These are phyloP conservation scores for Nannochloropsis gaditana DNA, from an alignment of 108 stramenopile species.

Conservation along the genomic window DNA sequence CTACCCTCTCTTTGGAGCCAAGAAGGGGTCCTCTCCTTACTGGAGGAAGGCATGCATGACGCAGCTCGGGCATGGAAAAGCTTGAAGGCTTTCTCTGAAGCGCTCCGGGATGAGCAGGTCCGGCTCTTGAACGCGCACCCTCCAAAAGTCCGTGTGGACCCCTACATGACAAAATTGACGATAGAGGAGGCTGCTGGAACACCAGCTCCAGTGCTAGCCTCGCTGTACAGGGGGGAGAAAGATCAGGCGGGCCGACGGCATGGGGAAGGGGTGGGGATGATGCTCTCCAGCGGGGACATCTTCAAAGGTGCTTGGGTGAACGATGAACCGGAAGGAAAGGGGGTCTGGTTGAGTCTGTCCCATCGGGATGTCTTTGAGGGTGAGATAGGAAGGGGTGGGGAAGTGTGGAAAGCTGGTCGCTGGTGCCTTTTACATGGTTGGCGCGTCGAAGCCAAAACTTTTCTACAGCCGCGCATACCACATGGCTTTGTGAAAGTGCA, in stretches of 20 bases:
- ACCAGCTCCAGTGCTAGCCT: neutral
- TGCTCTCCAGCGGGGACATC: neutral
- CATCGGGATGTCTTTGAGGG: neutral
- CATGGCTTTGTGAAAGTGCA: neutral
- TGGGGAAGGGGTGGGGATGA: neutral
- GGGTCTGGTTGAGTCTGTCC: neutral
- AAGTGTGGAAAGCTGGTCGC: neutral
- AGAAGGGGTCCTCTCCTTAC: neutral
- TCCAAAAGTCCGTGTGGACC: neutral
- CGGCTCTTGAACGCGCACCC: neutral
- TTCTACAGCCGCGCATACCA: neutral
- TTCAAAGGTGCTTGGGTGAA: neutral
- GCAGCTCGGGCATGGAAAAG: neutral
- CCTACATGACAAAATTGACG: neutral
- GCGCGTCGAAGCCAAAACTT: neutral
- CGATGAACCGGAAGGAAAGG: neutral
- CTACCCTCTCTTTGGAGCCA: neutral
- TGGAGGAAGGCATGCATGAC: neutral
- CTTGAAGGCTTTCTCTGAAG: neutral
- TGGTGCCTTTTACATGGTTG: neutral
- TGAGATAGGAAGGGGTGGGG: neutral
- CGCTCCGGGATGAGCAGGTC: constrained; percentile 5
- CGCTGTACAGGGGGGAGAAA: neutral
- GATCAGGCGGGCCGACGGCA: neutral
- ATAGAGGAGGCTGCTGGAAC: neutral